Base-by-base conservation (phyloP, 768 basidiomycete genomes). In the Sporobolomyces roseus region DNA sequence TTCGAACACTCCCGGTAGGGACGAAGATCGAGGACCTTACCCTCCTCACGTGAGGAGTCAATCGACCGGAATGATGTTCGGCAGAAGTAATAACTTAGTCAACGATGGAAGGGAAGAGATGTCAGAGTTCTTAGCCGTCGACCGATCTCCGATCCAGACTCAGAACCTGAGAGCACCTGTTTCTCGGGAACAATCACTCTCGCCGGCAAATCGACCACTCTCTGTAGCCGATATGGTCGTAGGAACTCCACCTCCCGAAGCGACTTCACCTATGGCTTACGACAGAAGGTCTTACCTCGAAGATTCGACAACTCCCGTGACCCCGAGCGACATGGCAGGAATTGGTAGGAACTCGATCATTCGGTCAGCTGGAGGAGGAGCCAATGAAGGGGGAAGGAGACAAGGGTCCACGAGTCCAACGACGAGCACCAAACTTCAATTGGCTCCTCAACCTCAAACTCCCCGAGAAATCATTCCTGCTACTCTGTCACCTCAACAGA, bases 321-420 rank as follows among this genome's bases (percentile, higher is more conserved):
- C 52, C 3, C 17, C 55, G 27, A 52, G 25, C 23, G 49, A 63
- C 46, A 63, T 71, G 61, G 70, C 65, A 27, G 70, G 70, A 6
- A 32, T 71, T 29, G 70, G 70, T 0, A 58, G 65, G 17, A 66
- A 66, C 52, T 65, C 69, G 43, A 61, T 70, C 48, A 62, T 70
- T 69, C 19, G 70, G 55, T 35, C 53, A 63, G 25, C 56, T 63
- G 41, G 27, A 21, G 23, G 38, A 63, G 41, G 27, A 21, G 23
- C 61, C 21, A 30, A n/a, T n/a, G n/a, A n/a, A n/a, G n/a, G n/a
- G n/a, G n/a, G n/a, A n/a, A n/a, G n/a, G n/a, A n/a, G n/a, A n/a
- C n/a, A n/a, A n/a, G n/a, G n/a, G n/a, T n/a, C n/a, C n/a, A n/a
- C n/a, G n/a, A n/a, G n/a, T n/a, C n/a, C n/a, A n/a, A n/a, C n/a